Conservation (phyloP, 192 early-diverging fungal species). For the Coemansia reversa region DNA sequence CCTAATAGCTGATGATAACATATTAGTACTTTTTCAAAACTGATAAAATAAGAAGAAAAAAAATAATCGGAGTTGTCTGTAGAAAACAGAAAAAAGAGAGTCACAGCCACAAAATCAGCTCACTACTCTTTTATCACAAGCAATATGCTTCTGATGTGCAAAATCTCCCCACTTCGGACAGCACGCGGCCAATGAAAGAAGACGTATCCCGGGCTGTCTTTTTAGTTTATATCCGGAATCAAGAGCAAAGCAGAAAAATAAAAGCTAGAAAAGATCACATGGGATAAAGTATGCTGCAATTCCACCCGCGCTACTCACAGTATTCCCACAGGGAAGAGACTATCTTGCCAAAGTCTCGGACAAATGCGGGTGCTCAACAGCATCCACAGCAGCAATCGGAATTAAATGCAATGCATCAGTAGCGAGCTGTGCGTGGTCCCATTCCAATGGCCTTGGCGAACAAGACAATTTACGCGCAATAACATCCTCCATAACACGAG, state of each 20-base stretch:
- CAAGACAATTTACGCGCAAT: background rate
- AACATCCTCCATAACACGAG: background rate
- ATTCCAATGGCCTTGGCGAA: constrained; percentile 9
- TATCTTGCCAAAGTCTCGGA: no score
- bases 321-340: no score
- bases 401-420: constrained; percentile 29
- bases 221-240: no score
- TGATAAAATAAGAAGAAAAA: background rate
- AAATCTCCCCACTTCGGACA: background rate
- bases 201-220: no score
- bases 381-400: background rate
- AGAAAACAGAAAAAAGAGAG: background rate
- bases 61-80: background rate
- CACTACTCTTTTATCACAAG: no score
- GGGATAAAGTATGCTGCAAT: no score
- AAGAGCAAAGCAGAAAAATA: background rate
- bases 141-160: background rate
- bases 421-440: constrained; percentile 30
- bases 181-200: constrained; percentile 1
- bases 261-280: background rate
- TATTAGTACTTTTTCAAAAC: no score
- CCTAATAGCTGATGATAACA: no score
- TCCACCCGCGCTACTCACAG: no score
- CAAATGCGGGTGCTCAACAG: no score
- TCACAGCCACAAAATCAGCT: background rate